Evolutionary conservation across 306 rosid genomes (phyloP).

Genomic region (Rosa persica): DNA sequence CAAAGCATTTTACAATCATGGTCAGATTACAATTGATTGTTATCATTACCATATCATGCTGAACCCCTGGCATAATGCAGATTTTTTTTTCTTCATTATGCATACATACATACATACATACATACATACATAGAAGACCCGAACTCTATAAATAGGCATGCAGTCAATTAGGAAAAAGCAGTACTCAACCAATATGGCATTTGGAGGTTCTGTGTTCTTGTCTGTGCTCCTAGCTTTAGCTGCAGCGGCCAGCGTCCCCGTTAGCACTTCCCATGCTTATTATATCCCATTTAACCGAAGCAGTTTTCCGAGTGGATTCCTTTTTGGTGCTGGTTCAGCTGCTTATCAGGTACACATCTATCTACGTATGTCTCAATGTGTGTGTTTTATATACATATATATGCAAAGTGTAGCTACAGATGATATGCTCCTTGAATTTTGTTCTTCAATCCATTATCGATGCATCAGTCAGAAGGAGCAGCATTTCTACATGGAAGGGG

Average conservation of each 20-base stretch:
- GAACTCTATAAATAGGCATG: background rate
- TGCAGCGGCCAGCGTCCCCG: background rate
- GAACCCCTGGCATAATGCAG: too few relatives aligned
- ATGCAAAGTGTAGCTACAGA: background rate
- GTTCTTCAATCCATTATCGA: background rate
- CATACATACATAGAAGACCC: too few relatives aligned
- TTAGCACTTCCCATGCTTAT: background rate
- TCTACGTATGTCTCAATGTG: background rate
- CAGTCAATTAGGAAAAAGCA: background rate
- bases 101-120: too few relatives aligned
- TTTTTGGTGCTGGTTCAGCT: constrained; percentile 31
- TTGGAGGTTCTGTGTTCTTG: background rate
- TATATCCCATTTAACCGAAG: constrained; percentile 16
- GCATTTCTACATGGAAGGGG: constrained; percentile 26
- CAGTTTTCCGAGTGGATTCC: constrained; percentile 22
- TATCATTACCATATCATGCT: too few relatives aligned
- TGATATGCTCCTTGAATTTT: background rate
- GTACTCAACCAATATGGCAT: background rate
- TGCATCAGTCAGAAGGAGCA: constrained; percentile 38
- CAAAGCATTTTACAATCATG: too few relatives aligned
- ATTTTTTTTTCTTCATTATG: too few relatives aligned
- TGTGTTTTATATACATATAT: background rate
- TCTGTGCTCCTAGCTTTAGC: background rate
- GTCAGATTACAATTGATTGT: too few relatives aligned
- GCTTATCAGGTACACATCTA: constrained; percentile 27